phyloP scores from a whole-genome alignment of 495 filamentous ascomycete species.

The Neurospora sp. region DNA sequence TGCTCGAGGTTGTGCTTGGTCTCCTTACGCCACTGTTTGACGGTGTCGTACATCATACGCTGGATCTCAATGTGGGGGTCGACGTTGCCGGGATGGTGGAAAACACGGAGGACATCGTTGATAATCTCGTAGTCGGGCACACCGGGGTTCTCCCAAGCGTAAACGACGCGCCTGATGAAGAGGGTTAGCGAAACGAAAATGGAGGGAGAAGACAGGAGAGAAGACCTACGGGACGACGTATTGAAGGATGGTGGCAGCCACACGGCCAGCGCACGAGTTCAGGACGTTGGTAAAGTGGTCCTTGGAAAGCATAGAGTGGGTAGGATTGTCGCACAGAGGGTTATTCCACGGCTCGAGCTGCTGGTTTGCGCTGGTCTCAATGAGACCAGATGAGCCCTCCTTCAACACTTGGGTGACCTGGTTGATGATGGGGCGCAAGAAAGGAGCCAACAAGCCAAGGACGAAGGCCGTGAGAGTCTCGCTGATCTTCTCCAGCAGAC shows the following conservation, averaged over 20 bases:
- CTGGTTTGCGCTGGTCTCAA: constrained; percentile 68
- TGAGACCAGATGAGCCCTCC: constrained; percentile 66
- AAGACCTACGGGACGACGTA: constrained; percentile 61
- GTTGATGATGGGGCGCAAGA: constrained; percentile 84
- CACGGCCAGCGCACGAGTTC: constrained; percentile 75
- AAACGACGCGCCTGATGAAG: constrained; percentile 53
- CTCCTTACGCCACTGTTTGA: constrained; percentile 63
- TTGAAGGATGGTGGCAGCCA: constrained; percentile 68
- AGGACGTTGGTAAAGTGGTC: constrained; percentile 93
- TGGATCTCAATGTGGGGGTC: constrained; percentile 67
- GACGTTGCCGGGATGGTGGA: constrained; percentile 75
- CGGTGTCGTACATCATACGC: constrained; percentile 72
- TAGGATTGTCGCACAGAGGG: constrained; percentile 76
- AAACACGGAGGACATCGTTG: constrained; percentile 62
- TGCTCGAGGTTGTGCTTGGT: constrained; percentile 54
- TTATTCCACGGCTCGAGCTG: constrained; percentile 91
- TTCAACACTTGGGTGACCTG: constrained; percentile 73
- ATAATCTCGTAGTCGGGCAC: constrained; percentile 70
- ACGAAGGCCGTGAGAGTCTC: constrained; percentile 87
- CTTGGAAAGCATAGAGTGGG: constrained; percentile 89
- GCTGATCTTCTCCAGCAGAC: constrained; percentile 77
- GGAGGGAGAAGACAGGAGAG: not conserved
- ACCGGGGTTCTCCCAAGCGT: constrained; percentile 79
- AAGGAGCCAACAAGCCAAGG: constrained; percentile 79
- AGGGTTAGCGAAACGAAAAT: not conserved